These are phyloP conservation scores for Phytopythium kandeliae DNA, from an alignment of 352 stramenopile species.

Conservation along the genomic window DNA sequence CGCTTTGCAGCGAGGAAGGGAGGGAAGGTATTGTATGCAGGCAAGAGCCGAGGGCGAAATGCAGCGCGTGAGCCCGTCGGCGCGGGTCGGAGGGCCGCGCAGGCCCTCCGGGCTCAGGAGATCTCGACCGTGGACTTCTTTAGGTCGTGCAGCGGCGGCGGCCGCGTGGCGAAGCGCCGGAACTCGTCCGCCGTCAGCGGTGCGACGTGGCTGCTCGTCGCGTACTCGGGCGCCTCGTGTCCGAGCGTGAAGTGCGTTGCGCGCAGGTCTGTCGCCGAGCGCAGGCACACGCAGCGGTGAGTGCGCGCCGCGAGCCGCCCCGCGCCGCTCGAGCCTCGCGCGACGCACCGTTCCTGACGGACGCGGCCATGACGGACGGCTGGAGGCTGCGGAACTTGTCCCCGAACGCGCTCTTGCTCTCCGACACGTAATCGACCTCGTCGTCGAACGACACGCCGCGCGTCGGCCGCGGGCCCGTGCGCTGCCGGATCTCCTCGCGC, in stretches of 20 bases:
- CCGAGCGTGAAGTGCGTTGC: conserved; percentile 72
- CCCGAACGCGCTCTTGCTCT: conserved; percentile 61
- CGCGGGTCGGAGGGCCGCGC: no score
- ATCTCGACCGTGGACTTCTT: conserved; percentile 75
- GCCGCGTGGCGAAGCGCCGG: conserved; percentile 33
- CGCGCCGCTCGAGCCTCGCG: background rate
- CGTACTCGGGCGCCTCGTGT: conserved; percentile 60
- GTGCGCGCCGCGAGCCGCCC: background rate
- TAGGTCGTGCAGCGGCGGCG: conserved; percentile 47
- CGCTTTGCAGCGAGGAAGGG: background rate
- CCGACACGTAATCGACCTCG: conserved; percentile 71
- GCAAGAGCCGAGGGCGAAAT: background rate
- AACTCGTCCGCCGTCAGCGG: conserved; percentile 55
- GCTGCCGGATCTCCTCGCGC: conserved; percentile 61
- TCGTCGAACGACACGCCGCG: conserved; percentile 73
- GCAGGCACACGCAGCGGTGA: background rate
- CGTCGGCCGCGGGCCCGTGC: conserved; percentile 44
- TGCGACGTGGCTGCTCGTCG: conserved; percentile 60
- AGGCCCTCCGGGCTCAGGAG: no score
- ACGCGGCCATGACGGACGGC: conserved; percentile 63
- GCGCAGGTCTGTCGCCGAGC: conserved; percentile 43
- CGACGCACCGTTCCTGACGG: conserved; percentile 64
- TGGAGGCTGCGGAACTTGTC: conserved; percentile 73
- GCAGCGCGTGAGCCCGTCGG: no score
- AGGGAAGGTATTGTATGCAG: conserved; percentile 5